These are phyloP conservation scores for Yamadazyma atlantica DNA, from an alignment of 1,139 yeast species.

Conservation along the genomic window DNA sequence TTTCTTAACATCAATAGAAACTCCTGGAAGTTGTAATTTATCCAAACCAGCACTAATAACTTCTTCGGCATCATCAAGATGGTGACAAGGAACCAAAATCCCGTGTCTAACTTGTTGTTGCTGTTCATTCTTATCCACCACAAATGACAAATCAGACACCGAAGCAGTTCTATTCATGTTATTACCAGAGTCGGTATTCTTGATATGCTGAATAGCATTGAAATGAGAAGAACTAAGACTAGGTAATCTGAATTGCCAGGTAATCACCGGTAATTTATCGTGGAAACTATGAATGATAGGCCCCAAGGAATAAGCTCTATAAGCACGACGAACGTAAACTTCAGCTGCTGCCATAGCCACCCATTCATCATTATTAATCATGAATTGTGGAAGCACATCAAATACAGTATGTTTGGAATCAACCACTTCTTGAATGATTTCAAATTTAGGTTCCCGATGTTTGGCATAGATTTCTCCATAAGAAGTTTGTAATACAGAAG, in stretches of 20 bases:
- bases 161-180: slow-evolving; percentile 83
- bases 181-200: slow-evolving; percentile 26
- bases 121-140: slow-evolving; percentile 63
- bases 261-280: slow-evolving; percentile 65
- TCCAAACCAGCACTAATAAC: slow-evolving; percentile 75
- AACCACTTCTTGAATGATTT: slow-evolving; percentile 82
- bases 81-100: slow-evolving; percentile 77
- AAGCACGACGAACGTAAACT: slow-evolving; percentile 94
- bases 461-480: slow-evolving; percentile 81
- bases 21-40: slow-evolving; percentile 53
- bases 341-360: slow-evolving; percentile 96
- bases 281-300: slow-evolving; percentile 65
- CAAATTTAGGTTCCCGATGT: slow-evolving; percentile 81
- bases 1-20: slow-evolving; percentile 20
- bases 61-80: slow-evolving; percentile 88
- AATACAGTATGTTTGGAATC: slow-evolving; percentile 95
- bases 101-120: slow-evolving; percentile 72
- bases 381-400: slow-evolving; percentile 91
- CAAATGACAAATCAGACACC: slow-evolving; percentile 86
- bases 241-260: slow-evolving; percentile 92
- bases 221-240: slow-evolving; percentile 65
- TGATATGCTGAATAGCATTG: slow-evolving; percentile 58
- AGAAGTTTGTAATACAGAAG: slow-evolving; percentile 84
- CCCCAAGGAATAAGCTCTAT: slow-evolving; percentile 90
- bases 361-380: slow-evolving; percentile 79